Conservation (phyloP, 768 basidiomycete genomes). For the Hypholoma sublateritium region DNA sequence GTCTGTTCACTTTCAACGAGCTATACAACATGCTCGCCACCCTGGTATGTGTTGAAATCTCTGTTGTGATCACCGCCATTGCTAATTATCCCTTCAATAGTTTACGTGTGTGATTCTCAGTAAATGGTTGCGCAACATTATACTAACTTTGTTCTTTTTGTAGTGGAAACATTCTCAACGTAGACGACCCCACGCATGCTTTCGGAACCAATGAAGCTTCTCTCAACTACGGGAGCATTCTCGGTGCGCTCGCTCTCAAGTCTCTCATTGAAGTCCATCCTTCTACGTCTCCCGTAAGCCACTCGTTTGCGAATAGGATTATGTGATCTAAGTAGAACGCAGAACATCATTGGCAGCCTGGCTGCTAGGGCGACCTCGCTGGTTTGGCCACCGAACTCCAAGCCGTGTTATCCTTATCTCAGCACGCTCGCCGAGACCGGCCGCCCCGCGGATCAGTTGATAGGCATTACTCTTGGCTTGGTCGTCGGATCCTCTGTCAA, state of each 20-base stretch:
- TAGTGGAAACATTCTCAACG: slow-evolving; percentile 11
- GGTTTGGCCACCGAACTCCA: slow-evolving; percentile 27
- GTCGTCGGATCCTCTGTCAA: slow-evolving; percentile 48
- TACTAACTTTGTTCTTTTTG: not conserved
- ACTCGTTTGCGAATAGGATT: not conserved
- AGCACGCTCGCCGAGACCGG: slow-evolving; percentile 33
- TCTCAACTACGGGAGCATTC: slow-evolving; percentile 4
- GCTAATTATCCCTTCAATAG: not conserved
- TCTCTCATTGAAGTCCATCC: slow-evolving; percentile 10
- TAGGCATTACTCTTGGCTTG: slow-evolving; percentile 45
- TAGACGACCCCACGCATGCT: slow-evolving; percentile 4
- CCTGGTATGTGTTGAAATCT: slow-evolving; percentile 23
- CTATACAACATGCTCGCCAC: slow-evolving; percentile 42
- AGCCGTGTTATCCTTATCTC: slow-evolving; percentile 40
- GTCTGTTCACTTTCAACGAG: slow-evolving; percentile 46
- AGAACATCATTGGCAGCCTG: slow-evolving; percentile 30
- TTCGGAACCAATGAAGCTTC: slow-evolving; percentile 13
- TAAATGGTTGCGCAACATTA: not conserved
- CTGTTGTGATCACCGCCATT: not conserved
- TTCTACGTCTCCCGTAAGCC: slow-evolving; percentile 8
- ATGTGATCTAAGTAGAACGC: too few species aligned
- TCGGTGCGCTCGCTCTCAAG: slow-evolving; percentile 11
- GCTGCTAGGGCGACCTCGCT: slow-evolving; percentile 23
- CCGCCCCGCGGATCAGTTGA: slow-evolving; percentile 39
- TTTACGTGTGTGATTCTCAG: slow-evolving; percentile 8